phyloP scores from a whole-genome alignment of 2,329 filamentous ascomycete genomes.

The Chaetomiaceae sp. region DNA sequence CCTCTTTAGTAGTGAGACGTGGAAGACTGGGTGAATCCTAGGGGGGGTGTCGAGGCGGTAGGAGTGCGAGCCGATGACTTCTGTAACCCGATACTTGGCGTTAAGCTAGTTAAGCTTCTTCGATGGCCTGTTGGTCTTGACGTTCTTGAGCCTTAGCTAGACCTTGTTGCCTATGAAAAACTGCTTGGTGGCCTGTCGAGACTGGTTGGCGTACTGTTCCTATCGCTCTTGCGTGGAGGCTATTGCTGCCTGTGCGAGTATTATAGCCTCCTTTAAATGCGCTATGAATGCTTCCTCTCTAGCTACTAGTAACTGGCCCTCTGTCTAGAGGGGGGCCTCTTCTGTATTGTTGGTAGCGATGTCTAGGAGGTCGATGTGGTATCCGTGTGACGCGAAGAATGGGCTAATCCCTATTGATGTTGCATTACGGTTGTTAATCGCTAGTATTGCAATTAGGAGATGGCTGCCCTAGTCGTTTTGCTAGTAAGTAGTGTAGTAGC shows the following conservation, averaged over 20 bases:
- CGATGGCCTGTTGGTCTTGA: too few relatives aligned
- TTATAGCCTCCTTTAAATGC: background rate
- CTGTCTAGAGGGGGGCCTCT: too few relatives aligned
- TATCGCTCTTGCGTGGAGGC: background rate
- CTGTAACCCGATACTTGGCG: background rate
- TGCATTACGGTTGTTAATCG: conserved; percentile 1
- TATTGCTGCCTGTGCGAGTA: background rate
- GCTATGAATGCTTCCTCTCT: background rate
- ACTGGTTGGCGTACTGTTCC: conserved; percentile 1
- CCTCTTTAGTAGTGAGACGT: background rate
- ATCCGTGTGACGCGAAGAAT: conserved; percentile 1
- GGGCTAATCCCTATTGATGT: too few relatives aligned
- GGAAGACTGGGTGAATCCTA: conserved; percentile 1
- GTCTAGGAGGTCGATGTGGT: background rate
- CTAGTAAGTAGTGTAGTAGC: background rate
- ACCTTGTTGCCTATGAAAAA: too few relatives aligned
- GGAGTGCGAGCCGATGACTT: background rate
- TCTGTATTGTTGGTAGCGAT: background rate
- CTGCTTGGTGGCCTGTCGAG: background rate
- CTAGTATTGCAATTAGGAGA: background rate
- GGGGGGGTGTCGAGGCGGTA: conserved; percentile 1
- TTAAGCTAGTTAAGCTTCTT: too few relatives aligned
- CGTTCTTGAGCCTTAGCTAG: too few relatives aligned
- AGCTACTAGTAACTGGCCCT: background rate
- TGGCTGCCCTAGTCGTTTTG: conserved; percentile 1